These are phyloP conservation scores for Wilcoxina mikolae DNA, from an alignment of 495 filamentous ascomycete species.

Conservation along the genomic window DNA sequence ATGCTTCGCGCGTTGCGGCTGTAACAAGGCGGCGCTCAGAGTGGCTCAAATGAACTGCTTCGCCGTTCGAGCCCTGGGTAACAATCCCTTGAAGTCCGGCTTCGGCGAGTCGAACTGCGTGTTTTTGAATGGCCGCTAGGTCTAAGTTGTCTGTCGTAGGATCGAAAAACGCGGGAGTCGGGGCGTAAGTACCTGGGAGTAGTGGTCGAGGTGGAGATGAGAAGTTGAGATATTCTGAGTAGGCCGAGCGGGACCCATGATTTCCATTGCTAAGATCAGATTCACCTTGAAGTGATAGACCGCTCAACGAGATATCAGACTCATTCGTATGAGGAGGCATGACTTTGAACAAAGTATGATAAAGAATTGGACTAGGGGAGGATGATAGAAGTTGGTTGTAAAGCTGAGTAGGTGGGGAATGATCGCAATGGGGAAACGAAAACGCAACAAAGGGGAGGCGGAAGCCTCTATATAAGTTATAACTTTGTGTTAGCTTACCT, in stretches of 20 bases:
- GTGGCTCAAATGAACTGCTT: slow-evolving; percentile 65
- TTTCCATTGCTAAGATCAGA: not conserved
- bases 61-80: slow-evolving; percentile 82
- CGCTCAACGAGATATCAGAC: not conserved
- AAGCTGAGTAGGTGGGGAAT: not conserved
- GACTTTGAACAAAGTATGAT: too few relatives aligned
- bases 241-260: not conserved
- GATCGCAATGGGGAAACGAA: not conserved
- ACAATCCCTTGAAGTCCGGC: slow-evolving; percentile 68
- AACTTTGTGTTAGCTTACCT: not conserved
- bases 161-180: slow-evolving; percentile 84
- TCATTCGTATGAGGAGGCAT: slow-evolving; percentile 7
- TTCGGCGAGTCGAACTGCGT: slow-evolving; percentile 68
- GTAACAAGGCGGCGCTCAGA: slow-evolving; percentile 58
- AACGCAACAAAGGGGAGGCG: not conserved
- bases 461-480: not conserved
- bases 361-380: not conserved
- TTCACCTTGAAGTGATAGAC: not conserved
- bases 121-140: slow-evolving; percentile 49
- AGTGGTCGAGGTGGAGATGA: slow-evolving; percentile 39
- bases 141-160: slow-evolving; percentile 69
- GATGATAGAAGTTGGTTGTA: not conserved
- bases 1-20: slow-evolving; percentile 54
- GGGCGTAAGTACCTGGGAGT: slow-evolving; percentile 73
- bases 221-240: slow-evolving; percentile 4